A percentile compares a stretch with the other conserved stretches of the same genome.
Evolutionary conservation across 1,284 basidiomycete species (phyloP).

Genomic region (Leucoagaricus sp.): DNA sequence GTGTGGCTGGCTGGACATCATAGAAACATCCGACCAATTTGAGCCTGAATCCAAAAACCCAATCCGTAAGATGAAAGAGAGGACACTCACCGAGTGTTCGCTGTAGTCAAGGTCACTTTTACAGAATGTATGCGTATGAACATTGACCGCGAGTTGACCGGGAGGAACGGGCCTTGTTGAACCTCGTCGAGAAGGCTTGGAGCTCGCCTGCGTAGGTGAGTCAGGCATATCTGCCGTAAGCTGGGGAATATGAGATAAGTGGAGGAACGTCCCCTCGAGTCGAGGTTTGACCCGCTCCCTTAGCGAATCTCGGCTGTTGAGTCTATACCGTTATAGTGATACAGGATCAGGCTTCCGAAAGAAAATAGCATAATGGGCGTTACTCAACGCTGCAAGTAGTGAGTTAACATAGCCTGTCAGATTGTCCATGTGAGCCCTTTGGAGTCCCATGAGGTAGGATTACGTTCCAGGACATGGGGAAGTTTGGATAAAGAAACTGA

Average conservation of each 20-base stretch:
- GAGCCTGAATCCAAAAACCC: background rate
- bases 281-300: slow-evolving; percentile 34
- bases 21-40: background rate
- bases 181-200: slow-evolving; percentile 11
- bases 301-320: slow-evolving; percentile 42
- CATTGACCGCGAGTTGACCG: slow-evolving; percentile 28
- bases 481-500: background rate
- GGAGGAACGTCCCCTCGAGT: slow-evolving; percentile 25
- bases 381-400: slow-evolving; percentile 38
- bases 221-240: slow-evolving; percentile 10
- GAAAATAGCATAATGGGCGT: slow-evolving; percentile 1
- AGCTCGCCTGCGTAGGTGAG: slow-evolving; percentile 3
- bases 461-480: slow-evolving; percentile 1
- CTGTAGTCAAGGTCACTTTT: slow-evolving; percentile 28
- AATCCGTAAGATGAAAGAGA: background rate
- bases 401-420: slow-evolving; percentile 44
- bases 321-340: slow-evolving; percentile 23
- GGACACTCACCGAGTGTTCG: slow-evolving; percentile 21
- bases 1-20: slow-evolving; percentile 7
- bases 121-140: slow-evolving; percentile 35
- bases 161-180: slow-evolving; percentile 18
- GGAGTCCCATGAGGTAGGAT: background rate
- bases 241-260: slow-evolving; percentile 3
- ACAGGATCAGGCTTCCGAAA: slow-evolving; percentile 3
- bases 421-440: slow-evolving; percentile 6